Base-by-base conservation (phyloP, 345 rosid species). In the Cardamine occulta region DNA sequence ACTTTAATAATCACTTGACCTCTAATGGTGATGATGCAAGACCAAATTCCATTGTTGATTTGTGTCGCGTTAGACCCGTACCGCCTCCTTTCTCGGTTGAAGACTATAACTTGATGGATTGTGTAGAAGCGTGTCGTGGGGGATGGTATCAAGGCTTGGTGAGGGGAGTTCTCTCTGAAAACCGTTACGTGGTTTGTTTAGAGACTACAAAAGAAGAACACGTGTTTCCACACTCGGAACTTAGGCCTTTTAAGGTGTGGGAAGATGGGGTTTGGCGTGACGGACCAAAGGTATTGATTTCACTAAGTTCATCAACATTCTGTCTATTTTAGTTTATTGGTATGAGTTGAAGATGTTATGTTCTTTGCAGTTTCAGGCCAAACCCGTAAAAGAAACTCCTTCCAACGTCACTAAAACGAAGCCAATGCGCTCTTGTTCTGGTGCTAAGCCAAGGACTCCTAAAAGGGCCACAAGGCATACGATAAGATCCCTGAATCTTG, bases 231-330 rank as follows among this genome's bases (percentile, higher is more conserved):
- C 82, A 74, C 57, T 62, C 84, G 1, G 84, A 81, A 14, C 45
- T 90, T 61, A 82, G 96, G 74, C 93, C 93, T 63, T 82, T 76
- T 17, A 74, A 67, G 68, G 85, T 82, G 66, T 87, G 93, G 93
- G 49, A 73, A 68, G 68, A 85, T 82, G 89, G 91, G 4, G 59
- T 66, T 51, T 85, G 96, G 96, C 55, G 44, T 57, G 59, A 77
- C 28, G 61, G 68, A 70, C 74, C 80, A 39, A 80, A 84, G 91
- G 96, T 90, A 82, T 72, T 24, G 7, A 7, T 21, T 45, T 66
- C 52, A 58, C 34, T 42, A 4, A 2, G 61, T 24, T 49, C 11
- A 37, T 58, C 45, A 18, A 26, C 15, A 2, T 49, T 66, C 32
- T 44, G 14, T 44, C 19, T n/a, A 2, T 35, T 19, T 61, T 69